Evolutionary conservation across 2,329 filamentous ascomycete species (phyloP), one percentile per base, ranked within the genome.

Genomic region (Alternaria sp.): DNA sequence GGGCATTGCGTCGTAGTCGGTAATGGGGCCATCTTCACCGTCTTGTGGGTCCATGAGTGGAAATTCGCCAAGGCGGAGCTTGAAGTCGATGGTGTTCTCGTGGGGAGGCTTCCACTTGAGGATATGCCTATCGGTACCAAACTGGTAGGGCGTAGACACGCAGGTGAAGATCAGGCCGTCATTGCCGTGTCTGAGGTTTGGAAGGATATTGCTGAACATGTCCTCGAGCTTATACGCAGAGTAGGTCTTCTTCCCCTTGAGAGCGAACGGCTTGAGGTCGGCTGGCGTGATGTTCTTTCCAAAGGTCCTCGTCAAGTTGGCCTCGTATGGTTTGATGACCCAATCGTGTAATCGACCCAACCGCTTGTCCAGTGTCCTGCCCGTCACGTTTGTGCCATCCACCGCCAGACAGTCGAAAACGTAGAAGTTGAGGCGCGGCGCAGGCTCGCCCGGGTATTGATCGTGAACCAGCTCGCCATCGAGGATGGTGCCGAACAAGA

Each of bases 121-220:
- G 64, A 97, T 99, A 77, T 97, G 90, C 51, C 88, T 87, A 79
- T 99, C 95, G 12, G 95, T 99, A 67, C 95, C 95, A 67, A 91
- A 90, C 70, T 90, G 89, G 82, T 99, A 99, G 9, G 90, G 86
- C 18, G 92, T 93, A 70, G 88, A 90, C 65, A 92, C 89, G 81
- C 94, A 97, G n/a, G 95, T 98, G 80, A 98, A 99, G 74, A 99
- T 97, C 47, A 99, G 86, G 6, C 95, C 95, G 77, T 99, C 95
- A 77, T 97, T 98, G 63, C 94, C 94, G 76, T 99, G 95, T 67
- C 89, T 90, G 36, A 99, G 86, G 42, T 85, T 88, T 1, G 93
- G 94, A 28, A 98, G 87, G 44, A 96, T 88, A 58, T 94, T 86
- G 67, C 89, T 88, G 82, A 99, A 97, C 90, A 98, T 96, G 41